A percentile compares a stretch with the other conserved stretches of the same genome.
These are phyloP conservation scores for Trichosporon sp. DNA, from an alignment of 1,284 basidiomycete genomes.

Conservation along the genomic window DNA sequence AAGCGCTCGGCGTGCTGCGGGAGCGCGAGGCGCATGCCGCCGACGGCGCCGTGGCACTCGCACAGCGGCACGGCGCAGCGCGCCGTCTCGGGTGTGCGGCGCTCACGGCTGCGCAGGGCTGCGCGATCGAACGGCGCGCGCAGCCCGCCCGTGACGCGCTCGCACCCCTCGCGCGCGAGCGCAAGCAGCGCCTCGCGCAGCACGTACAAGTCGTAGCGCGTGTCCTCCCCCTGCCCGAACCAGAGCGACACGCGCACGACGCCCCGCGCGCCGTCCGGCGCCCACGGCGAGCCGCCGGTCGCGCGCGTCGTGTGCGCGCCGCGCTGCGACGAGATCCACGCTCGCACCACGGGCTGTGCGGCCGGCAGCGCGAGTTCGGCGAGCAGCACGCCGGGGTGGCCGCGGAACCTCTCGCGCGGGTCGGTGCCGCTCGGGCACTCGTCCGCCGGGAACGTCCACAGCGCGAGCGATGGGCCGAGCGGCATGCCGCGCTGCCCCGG, in stretches of 20 bases:
- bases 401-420: no score
- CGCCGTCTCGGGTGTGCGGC: no score
- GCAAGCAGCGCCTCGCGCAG: neutral
- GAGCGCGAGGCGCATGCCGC: neutral
- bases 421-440: neutral
- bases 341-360: neutral
- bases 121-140: neutral
- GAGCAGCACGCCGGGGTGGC: neutral
- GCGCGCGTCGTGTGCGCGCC: neutral
- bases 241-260: neutral
- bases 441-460: neutral
- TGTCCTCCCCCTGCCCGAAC: neutral
- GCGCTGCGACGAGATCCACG: neutral
- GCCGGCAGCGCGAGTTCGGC: neutral
- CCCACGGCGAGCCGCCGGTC: neutral
- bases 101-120: no score
- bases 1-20: neutral
- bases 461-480: neutral
- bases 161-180: neutral
- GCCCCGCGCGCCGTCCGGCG: neutral
- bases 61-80: neutral
- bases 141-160: neutral
- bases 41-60: neutral
- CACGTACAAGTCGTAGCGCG: neutral
- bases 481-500: neutral